These are phyloP conservation scores for Aspergillus oerlinghausenensis DNA, from an alignment of 2,329 filamentous ascomycete species.

Conservation along the genomic window DNA sequence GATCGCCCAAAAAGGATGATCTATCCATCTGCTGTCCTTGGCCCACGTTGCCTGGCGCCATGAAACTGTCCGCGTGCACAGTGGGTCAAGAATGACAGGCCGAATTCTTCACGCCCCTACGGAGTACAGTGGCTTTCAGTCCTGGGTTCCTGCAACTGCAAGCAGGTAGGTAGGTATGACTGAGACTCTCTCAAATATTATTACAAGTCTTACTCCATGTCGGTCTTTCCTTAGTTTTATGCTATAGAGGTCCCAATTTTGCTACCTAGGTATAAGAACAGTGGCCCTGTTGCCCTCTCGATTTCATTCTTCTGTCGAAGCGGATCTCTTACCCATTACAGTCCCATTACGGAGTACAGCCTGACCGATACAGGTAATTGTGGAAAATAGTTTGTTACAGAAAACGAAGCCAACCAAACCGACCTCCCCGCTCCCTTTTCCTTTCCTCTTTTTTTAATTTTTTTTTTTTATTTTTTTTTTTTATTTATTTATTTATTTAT, in stretches of 20 bases:
- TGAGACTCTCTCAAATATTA: neutral
- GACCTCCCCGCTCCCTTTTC: constrained; percentile 5
- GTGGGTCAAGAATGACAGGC: constrained; percentile 37
- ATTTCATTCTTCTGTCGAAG: neutral
- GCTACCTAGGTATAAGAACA: neutral
- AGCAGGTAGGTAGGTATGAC: neutral
- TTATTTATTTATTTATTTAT: too few species aligned
- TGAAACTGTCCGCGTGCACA: constrained; percentile 36
- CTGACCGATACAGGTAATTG: neutral
- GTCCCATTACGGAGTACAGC: neutral
- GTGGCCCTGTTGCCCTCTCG: neutral
- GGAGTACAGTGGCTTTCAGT: constrained; percentile 7
- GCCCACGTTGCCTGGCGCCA: constrained; percentile 38
- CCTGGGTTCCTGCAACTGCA: neutral
- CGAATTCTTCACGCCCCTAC: constrained; percentile 29
- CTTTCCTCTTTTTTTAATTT: constrained; percentile 5
- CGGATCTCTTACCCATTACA: neutral
- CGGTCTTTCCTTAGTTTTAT: neutral
- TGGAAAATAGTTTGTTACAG: constrained; percentile 1
- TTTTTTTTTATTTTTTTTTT: neutral
- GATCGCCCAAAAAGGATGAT: constrained; percentile 22
- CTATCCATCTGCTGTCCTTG: constrained; percentile 23
- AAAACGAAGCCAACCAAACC: constrained; percentile 3
- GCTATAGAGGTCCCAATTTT: neutral
- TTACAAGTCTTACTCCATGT: neutral